Conservation (phyloP, 2,329 filamentous ascomycete genomes). For the Polychaeton citri region DNA sequence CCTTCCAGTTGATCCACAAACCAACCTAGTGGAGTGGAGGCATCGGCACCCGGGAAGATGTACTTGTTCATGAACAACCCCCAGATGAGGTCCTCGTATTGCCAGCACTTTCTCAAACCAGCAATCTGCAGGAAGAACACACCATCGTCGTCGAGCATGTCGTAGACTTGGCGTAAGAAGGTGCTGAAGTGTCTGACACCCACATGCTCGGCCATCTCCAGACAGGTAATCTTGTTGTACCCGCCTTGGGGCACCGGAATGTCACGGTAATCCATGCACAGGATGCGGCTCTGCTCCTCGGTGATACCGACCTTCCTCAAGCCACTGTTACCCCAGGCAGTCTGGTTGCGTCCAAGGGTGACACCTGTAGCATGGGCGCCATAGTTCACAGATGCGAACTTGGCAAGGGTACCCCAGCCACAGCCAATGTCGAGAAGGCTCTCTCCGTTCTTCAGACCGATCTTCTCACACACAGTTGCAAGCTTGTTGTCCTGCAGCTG, state of each 20-base stretch:
- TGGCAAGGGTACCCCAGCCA: conserved; percentile 92
- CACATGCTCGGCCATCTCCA: conserved; percentile 98
- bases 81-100: conserved; percentile 97
- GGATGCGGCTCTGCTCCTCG: conserved; percentile 78
- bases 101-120: conserved; percentile 87
- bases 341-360: conserved; percentile 91
- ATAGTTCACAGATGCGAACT: conserved; percentile 86
- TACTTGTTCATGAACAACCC: conserved; percentile 99
- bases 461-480: conserved; percentile 90
- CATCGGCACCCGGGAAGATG: conserved; percentile 92
- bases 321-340: conserved; percentile 87
- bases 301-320: conserved; percentile 69
- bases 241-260: conserved; percentile 58
- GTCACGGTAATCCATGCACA: conserved; percentile 96
- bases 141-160: conserved; percentile 95
- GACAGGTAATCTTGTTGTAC: conserved; percentile 91
- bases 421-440: conserved; percentile 87
- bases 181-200: conserved; percentile 74
- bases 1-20: conserved; percentile 75
- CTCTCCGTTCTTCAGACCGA: conserved; percentile 69
- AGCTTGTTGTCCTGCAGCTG: conserved; percentile 97
- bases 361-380: conserved; percentile 76
- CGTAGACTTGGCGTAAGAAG: conserved; percentile 77
- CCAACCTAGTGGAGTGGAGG: conserved; percentile 81
- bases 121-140: conserved; percentile 93